A percentile compares a stretch with the other conserved stretches of the same genome.
Conservation (phyloP, 1,139 yeast genomes). For the Geotrichum bryndzae region DNA sequence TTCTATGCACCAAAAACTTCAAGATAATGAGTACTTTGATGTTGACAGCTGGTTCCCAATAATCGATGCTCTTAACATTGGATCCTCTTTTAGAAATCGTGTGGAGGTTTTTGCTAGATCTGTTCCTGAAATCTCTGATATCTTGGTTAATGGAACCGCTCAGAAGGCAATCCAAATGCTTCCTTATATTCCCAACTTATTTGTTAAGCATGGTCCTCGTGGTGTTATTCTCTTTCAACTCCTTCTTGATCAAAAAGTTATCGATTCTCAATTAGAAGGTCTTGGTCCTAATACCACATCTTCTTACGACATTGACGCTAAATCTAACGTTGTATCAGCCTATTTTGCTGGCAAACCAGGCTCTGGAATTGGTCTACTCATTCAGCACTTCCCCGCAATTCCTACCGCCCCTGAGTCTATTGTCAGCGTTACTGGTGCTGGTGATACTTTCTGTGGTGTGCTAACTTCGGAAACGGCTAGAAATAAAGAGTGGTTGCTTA, state of each 20-base stretch:
- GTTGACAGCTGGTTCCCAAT: slow-evolving; percentile 68
- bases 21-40: slow-evolving; percentile 49
- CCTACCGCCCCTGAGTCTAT: slow-evolving; percentile 28
- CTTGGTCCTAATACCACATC: slow-evolving; percentile 3
- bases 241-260: slow-evolving; percentile 27
- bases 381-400: slow-evolving; percentile 53
- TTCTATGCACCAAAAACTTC: slow-evolving; percentile 49
- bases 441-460: slow-evolving; percentile 58
- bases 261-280: not conserved
- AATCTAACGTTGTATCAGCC: slow-evolving; percentile 20
- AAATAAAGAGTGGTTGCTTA: slow-evolving; percentile 30
- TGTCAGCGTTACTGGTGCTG: slow-evolving; percentile 61
- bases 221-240: slow-evolving; percentile 55
- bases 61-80: slow-evolving; percentile 55
- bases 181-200: slow-evolving; percentile 64
- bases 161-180: slow-evolving; percentile 66
- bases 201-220: slow-evolving; percentile 60
- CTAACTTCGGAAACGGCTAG: slow-evolving; percentile 38
- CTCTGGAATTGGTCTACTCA: slow-evolving; percentile 44
- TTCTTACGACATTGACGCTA: not conserved
- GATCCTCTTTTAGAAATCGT: slow-evolving; percentile 42
- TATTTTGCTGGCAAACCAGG: slow-evolving; percentile 17
- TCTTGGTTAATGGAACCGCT: slow-evolving; percentile 46
- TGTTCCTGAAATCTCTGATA: slow-evolving; percentile 28
- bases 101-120: slow-evolving; percentile 34